phyloP scores from a whole-genome alignment of 768 basidiomycete genomes.

The Termitomyces sp. region DNA sequence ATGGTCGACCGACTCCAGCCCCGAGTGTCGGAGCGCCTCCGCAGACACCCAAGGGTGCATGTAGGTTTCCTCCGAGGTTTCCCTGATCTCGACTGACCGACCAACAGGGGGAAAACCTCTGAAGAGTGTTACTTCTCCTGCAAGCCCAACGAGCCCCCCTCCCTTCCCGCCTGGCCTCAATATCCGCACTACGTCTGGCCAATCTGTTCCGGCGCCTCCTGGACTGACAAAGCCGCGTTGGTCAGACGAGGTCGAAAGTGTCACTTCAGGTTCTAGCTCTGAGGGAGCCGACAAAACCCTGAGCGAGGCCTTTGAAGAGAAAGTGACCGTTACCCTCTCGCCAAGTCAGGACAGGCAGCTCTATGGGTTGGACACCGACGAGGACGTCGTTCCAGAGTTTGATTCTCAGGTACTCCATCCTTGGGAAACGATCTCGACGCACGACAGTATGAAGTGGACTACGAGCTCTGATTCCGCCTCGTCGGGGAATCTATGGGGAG shows the following conservation, averaged over 20 bases:
- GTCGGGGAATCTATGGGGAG: constrained; percentile 21
- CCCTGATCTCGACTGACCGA: neutral
- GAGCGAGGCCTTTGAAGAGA: constrained; percentile 9
- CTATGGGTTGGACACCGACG: constrained; percentile 7
- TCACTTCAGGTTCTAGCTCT: constrained; percentile 3
- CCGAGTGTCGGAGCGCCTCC: constrained; percentile 1
- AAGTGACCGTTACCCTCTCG: constrained; percentile 16
- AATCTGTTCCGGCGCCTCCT: constrained; percentile 9
- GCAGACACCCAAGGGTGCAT: neutral
- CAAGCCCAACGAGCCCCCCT: neutral
- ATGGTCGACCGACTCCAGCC: neutral
- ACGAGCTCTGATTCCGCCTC: neutral
- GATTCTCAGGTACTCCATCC: constrained; percentile 16
- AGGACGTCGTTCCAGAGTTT: constrained; percentile 9
- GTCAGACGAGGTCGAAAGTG: constrained; percentile 6
- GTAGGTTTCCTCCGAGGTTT: neutral
- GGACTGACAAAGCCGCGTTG: constrained; percentile 8
- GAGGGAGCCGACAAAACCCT: constrained; percentile 1
- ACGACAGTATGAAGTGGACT: constrained; percentile 3
- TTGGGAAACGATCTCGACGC: constrained; percentile 14
- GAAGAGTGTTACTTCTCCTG: neutral
- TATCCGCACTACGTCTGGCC: neutral
- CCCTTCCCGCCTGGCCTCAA: constrained; percentile 13
- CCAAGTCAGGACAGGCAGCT: constrained; percentile 19
- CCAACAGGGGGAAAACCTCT: constrained; percentile 2